Conservation (phyloP, 2,329 filamentous ascomycete genomes). For the Fusarium temperatum region DNA sequence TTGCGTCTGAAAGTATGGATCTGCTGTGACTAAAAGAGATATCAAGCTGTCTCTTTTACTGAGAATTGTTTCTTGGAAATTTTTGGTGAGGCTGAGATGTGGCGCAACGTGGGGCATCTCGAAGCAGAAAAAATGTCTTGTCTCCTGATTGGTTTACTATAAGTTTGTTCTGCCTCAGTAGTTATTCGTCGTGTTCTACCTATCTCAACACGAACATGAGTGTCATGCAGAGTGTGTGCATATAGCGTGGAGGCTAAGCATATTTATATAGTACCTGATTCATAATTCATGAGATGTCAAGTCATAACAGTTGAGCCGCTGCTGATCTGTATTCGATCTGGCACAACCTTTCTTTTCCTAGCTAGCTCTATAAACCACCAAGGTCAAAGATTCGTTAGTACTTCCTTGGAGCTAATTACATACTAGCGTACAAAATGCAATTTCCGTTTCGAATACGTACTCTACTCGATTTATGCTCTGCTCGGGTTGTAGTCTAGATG, state of each 20-base stretch:
- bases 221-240: neutral
- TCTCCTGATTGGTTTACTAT: slow-evolving; percentile 7
- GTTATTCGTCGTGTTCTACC: neutral
- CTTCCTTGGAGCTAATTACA: neutral
- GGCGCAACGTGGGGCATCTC: slow-evolving; percentile 17
- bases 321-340: neutral
- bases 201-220: neutral
- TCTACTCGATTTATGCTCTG: neutral
- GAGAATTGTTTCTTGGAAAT: slow-evolving; percentile 20
- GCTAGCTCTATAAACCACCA: neutral
- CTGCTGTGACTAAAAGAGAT: slow-evolving; percentile 5
- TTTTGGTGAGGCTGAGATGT: slow-evolving; percentile 33
- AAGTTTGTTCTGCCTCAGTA: neutral
- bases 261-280: neutral
- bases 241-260: neutral
- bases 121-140: neutral
- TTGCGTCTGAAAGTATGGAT: neutral
- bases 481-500: neutral
- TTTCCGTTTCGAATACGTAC: neutral
- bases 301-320: neutral
- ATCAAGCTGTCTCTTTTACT: slow-evolving; percentile 7
- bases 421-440: neutral
- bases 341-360: neutral
- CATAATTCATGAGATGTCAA: no score
- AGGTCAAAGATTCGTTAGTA: neutral